phyloP scores from a whole-genome alignment of 768 basidiomycete genomes.

The Pisolithus microcarpus region DNA sequence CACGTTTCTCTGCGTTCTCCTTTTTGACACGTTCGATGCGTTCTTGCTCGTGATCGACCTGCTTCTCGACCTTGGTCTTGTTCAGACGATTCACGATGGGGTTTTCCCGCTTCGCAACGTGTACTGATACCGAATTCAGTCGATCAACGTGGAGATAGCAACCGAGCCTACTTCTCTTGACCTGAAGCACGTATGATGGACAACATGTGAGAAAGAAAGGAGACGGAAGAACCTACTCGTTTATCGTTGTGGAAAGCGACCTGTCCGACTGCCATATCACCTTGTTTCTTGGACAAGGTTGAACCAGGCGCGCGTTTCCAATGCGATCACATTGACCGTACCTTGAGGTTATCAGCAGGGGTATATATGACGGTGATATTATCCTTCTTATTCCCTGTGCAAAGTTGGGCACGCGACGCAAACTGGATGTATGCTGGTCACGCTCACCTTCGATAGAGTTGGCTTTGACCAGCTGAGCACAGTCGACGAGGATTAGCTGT shows the following conservation, averaged over 20 bases:
- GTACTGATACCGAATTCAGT: conserved; percentile 38
- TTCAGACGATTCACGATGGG: conserved; percentile 85
- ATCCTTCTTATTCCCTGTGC: conserved; percentile 89
- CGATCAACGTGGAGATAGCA: background rate
- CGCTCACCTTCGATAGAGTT: conserved; percentile 84
- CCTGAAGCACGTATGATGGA: conserved; percentile 34
- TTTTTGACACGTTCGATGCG: conserved; percentile 71
- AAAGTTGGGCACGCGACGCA: too few species aligned
- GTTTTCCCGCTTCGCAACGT: conserved; percentile 80
- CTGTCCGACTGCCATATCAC: conserved; percentile 95
- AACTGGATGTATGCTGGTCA: background rate
- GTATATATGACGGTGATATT: conserved; percentile 92
- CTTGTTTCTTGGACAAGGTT: conserved; percentile 66
- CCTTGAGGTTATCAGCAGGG: conserved; percentile 88
- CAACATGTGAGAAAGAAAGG: background rate
- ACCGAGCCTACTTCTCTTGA: conserved; percentile 59
- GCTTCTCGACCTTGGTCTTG: conserved; percentile 82
- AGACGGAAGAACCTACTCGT: conserved; percentile 38
- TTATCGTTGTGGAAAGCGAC: conserved; percentile 94
- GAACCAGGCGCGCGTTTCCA: background rate
- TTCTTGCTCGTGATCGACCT: conserved; percentile 90
- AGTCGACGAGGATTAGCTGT: conserved; percentile 67
- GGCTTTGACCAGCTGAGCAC: conserved; percentile 93
- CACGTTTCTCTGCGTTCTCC: conserved; percentile 60
- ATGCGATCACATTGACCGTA: conserved; percentile 22